Evolutionary conservation across 164 flowering plant genomes (phyloP).

Genomic region (Vitis riparia): DNA sequence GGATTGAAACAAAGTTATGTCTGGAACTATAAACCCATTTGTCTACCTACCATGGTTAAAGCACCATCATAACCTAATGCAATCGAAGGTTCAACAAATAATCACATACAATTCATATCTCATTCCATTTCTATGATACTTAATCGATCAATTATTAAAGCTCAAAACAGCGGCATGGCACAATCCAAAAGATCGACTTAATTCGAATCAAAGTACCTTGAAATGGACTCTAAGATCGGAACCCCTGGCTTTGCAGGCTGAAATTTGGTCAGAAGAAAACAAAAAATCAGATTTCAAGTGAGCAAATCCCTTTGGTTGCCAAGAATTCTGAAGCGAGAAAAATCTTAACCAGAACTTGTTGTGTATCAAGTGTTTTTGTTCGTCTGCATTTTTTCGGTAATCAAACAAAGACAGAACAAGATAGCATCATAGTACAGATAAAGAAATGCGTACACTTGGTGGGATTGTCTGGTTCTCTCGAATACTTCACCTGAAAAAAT

Average conservation of each 20-base stretch:
- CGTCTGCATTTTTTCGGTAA: not conserved
- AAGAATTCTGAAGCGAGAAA: not conserved
- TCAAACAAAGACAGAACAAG: not conserved
- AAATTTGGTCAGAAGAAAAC: not conserved
- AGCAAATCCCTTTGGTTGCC: not conserved
- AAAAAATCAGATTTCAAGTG: not conserved
- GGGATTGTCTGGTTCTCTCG: conserved; percentile 61
- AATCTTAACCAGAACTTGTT: too few relatives aligned
- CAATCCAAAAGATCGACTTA: not conserved
- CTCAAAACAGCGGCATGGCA: not conserved
- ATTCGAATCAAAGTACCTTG: conserved; percentile 41
- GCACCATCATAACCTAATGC: too few relatives aligned
- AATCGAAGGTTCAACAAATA: too few relatives aligned
- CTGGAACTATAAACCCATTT: too few relatives aligned
- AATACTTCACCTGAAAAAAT: conserved; percentile 61
- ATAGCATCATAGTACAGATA: not conserved
- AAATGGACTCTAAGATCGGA: conserved; percentile 68
- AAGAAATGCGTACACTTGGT: conserved; percentile 50
- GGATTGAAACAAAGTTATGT: too few relatives aligned
- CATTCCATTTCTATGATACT: too few relatives aligned
- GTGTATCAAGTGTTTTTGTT: too few relatives aligned
- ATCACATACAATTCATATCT: too few relatives aligned
- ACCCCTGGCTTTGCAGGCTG: conserved; percentile 79
- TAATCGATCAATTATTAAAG: not conserved
- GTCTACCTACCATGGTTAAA: too few relatives aligned